Evolutionary conservation across 352 stramenopile genomes (phyloP), one percentile per base, ranked within the genome.

Genomic region (Pythium aphanidermatum): DNA sequence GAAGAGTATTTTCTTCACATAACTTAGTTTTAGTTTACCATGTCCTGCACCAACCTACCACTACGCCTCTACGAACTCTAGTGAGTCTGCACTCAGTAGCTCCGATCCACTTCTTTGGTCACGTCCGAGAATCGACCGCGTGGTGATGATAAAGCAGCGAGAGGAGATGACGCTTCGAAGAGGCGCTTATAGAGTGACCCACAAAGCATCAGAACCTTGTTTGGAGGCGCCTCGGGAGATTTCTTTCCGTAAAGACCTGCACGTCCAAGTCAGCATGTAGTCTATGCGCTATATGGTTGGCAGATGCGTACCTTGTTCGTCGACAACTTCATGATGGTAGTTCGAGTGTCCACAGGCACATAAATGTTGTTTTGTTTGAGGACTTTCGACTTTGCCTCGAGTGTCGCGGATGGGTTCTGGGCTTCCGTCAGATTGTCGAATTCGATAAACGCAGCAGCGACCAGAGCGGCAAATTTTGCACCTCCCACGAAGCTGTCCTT

Each of bases 311-410:
- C 79, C 73, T 46, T 67, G 74, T 52, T 88, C 77, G 31, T 88
- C 77, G 17, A 92, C 58, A 10, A 83, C 52, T 30, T 92, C 77
- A 46, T 92, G 80, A 43, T 86, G 64, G 34, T 74, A 78, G 39
- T 75, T 86, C 4, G 66, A 83, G 41, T 92, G 80, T 0, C 80
- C 80, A 36, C 80, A 92, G 9, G 78, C 56, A 32, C 80, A 92
- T 30, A 68, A 41, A 17, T 68, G 58, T 7, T 63, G 50, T 32
- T 68, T 72, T 39, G 42, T 10, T 29, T 42, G 49, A 10, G 63
- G 36, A 19, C 25, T 53, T 30, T 65, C 58, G 9, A 56, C 73
- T 46, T 47, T 63, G 12, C 27, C 31, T 21, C 42, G 52, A 19
- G 36, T 47, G 9, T 7, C 27, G 5, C 52, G 60, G 26, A 33